A percentile compares a stretch with the other conserved stretches of the same genome.
phyloP scores from a whole-genome alignment of 495 filamentous ascomycete species.

The Penicillium samsonianum region DNA sequence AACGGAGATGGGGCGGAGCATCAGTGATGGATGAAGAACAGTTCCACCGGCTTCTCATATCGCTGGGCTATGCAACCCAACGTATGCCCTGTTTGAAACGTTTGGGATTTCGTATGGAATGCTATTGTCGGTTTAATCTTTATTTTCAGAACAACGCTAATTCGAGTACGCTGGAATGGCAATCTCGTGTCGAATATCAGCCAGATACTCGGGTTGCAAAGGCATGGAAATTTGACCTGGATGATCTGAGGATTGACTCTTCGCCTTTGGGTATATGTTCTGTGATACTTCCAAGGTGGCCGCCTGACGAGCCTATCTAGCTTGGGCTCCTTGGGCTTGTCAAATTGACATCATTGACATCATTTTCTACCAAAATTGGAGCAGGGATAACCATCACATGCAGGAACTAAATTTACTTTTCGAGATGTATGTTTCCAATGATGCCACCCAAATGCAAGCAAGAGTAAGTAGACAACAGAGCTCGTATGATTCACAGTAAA shows the following conservation, averaged over 20 bases:
- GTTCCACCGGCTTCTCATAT: background rate
- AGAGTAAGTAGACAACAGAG: background rate
- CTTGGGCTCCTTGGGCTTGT: background rate
- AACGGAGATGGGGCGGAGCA: background rate
- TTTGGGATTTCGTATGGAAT: background rate
- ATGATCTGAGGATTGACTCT: background rate
- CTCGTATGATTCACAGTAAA: background rate
- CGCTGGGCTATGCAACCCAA: background rate
- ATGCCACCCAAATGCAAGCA: background rate
- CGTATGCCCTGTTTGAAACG: background rate
- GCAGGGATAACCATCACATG: background rate
- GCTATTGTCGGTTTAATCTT: background rate
- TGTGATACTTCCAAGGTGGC: background rate
- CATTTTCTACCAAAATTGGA: background rate
- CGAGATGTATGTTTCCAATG: background rate
- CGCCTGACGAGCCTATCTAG: background rate
- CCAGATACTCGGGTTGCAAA: slow-evolving; percentile 1
- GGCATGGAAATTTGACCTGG: background rate
- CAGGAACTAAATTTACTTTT: background rate
- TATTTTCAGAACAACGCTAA: background rate
- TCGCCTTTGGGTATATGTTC: background rate
- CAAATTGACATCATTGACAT: background rate
- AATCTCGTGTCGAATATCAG: background rate
- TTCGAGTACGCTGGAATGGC: background rate
- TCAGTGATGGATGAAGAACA: background rate